Base-by-base conservation (phyloP, 2,329 filamentous ascomycete species). In the Cyanodermella asteris region DNA sequence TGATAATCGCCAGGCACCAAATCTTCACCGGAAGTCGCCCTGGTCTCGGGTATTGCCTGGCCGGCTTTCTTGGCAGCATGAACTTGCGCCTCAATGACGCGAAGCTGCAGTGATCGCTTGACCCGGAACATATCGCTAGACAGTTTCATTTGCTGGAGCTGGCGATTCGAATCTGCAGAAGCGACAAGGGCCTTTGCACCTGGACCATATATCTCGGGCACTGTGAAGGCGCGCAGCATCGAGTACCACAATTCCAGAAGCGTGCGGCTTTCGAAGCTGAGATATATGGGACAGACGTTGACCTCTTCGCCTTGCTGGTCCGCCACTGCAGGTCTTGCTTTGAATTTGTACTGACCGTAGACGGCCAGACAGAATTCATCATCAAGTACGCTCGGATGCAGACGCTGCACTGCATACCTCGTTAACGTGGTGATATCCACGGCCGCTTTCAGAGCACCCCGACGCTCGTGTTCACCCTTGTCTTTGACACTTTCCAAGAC, bases 181-280 rank as follows among this genome's bases (percentile, higher is more conserved):
- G 35, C 36, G n/a, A n/a, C n/a, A n/a, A n/a, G n/a, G n/a, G n/a
- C n/a, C n/a, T n/a, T n/a, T 29, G 55, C 51, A 32, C 63, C 60
- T n/a, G 64, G 62, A 2, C 71, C 77, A 42, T 91, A 94, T 8
- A 94, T 59, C 38, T 93, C 81, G 1, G 87, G 84, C 22, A 91
- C 72, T 1, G 84, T 80, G 45, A 93, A 93, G 1, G 84, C 81
- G 33, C 84, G 68, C 16, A 97, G 49, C 7, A 97, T 55, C 5
- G 91, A 82, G 39, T 91, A 84, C 87, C 87, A 97, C 8, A 93
- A 87, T 44, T 97, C 87, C 39, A 90, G 91, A n/a, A 91, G 58
- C 5, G 91, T 69, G 20, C 82, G 66, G 14, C 68, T 82, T 37
- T 94, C 84, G 22, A 93, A 51, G 4, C 78, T 75, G 17, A 97